Conservation (phyloP, 768 basidiomycete species). For the Rhizopogon sp. region DNA sequence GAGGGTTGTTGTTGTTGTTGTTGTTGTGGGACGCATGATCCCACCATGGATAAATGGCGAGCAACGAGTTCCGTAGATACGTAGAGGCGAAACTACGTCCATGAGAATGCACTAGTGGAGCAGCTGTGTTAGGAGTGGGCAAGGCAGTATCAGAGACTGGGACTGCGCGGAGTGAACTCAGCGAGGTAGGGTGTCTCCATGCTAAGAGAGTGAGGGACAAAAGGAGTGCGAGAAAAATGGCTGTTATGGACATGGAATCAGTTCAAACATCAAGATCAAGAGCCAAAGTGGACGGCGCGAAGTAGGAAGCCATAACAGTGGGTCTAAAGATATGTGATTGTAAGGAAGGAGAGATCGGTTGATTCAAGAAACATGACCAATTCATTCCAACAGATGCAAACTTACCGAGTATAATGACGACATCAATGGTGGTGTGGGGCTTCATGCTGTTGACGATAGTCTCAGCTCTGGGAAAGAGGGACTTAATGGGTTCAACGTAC, state of each 20-base stretch:
- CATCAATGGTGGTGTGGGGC: background rate
- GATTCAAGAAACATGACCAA: too few species aligned
- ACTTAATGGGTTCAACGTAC: background rate
- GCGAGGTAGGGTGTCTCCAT: background rate
- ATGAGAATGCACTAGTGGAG: background rate
- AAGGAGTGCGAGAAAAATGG: background rate
- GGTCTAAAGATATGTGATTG: background rate
- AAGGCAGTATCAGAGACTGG: background rate
- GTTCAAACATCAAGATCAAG: background rate
- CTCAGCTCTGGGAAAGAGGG: background rate
- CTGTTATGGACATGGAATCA: background rate
- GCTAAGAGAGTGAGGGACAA: background rate
- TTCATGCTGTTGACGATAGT: background rate
- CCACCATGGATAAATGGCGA: background rate
- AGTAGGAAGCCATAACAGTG: too few species aligned
- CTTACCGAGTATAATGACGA: background rate
- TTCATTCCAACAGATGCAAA: background rate
- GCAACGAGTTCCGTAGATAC: too few species aligned
- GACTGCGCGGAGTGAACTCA: background rate
- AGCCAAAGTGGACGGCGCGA: background rate
- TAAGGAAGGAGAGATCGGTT: too few species aligned
- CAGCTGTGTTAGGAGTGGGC: background rate
- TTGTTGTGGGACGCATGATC: background rate
- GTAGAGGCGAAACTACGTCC: background rate
- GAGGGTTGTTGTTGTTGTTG: too few species aligned